These are phyloP conservation scores for Umbilicus rupestris DNA, from an alignment of 164 flowering plant species.

Conservation along the genomic window DNA sequence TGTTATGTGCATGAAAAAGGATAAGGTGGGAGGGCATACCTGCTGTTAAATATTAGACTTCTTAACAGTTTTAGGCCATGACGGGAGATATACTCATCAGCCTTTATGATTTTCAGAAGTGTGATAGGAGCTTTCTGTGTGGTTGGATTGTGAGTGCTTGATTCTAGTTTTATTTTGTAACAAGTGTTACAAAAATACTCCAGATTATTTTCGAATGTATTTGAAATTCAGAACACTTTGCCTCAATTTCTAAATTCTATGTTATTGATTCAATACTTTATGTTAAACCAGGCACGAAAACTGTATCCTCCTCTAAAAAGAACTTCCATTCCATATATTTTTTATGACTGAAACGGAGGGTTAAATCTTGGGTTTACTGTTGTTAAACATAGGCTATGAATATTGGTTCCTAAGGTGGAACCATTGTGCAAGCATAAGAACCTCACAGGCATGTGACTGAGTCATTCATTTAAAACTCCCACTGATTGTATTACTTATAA, in stretches of 20 bases:
- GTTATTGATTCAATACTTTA: neutral
- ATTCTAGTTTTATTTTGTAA: neutral
- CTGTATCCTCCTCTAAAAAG: neutral
- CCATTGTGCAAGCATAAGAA: neutral
- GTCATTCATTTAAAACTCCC: neutral
- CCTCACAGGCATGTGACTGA: neutral
- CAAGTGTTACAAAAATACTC: neutral
- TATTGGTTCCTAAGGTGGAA: neutral
- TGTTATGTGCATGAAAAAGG: conserved; percentile 28
- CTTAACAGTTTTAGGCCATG: conserved; percentile 23
- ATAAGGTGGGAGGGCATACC: conserved; percentile 10
- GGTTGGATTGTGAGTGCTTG: neutral
- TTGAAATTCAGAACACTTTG: neutral
- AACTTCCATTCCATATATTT: too few species aligned
- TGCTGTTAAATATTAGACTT: conserved; percentile 34
- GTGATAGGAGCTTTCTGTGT: neutral
- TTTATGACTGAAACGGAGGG: neutral
- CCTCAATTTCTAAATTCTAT: neutral
- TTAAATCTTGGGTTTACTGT: neutral
- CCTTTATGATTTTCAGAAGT: neutral
- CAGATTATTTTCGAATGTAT: neutral
- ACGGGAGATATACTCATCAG: neutral
- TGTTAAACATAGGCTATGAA: neutral
- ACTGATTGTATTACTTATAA: neutral
- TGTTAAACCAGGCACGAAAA: too few species aligned